Base-by-base conservation (phyloP, 345 rosid genomes). In the Linum trigynum region DNA sequence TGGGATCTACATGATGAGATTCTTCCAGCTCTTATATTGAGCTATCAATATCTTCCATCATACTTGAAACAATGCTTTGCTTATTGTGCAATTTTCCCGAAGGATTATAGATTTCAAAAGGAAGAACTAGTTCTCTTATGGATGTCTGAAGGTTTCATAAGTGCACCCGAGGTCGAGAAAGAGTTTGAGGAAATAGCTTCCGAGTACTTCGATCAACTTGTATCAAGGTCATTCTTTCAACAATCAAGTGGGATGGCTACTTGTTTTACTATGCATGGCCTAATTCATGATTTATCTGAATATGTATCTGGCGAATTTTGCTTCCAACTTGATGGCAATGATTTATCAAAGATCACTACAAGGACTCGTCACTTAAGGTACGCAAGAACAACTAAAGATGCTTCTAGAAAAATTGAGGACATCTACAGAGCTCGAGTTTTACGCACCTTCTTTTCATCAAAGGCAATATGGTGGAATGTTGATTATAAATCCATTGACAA, bases 391-490 rank as follows among this genome's bases (percentile, higher is more conserved):
- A 48, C 14, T 48, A 48, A 67, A 53, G 67, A 64, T 56, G 62
- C 64, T 62, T 64, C 69, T 38, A 43, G 69, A 63, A 67, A 67
- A 51, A 71, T 77, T 65, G 72, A 80, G 66, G 74, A 68, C 48
- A 68, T 82, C 14, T 66, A 60, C 0, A 70, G 76, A 64, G 82
- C 65, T 39, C 70, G 67, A 65, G 59, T 45, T 55, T 68, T 83
- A 39, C 66, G 84, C 14, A 74, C 86, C 5, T 70, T 80, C 69
- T 50, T 83, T 36, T 79, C 79, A 16, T 66, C 73, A 39, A 70
- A 74, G 70, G 43, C 75, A 64, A 59, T 69, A 76, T 61, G 67
- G 66, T 14, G 67, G 69, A 48, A 48, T 48, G 53, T 48, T 48
- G 65, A 67, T 71, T 65, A 70, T 73, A 74, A 80, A 68, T 39